These are phyloP conservation scores for Acanthamoeba royreba DNA, from an alignment of 208 protist genomes.

Conservation along the genomic window DNA sequence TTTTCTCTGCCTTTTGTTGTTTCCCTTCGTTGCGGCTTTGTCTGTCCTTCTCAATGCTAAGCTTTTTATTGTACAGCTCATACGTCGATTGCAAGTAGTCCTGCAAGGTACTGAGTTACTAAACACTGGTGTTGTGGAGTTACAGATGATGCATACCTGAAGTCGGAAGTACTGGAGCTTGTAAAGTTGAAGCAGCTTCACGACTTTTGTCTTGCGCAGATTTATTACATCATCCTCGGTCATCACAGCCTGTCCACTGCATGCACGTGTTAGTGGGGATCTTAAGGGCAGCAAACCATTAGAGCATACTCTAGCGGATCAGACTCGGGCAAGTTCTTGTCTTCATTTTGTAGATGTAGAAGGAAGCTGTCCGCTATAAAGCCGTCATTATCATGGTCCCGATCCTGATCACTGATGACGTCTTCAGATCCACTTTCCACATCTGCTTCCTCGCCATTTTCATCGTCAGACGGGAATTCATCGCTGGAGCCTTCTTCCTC, in stretches of 20 bases:
- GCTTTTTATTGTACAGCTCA: neutral
- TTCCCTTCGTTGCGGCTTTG: neutral
- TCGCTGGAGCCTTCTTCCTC: neutral
- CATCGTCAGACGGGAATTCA: conserved; percentile 16
- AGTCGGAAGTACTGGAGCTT: conserved; percentile 36
- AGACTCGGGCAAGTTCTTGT: neutral
- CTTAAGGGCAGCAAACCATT: neutral
- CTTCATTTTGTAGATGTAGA: neutral
- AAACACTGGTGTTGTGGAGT: neutral
- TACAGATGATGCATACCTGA: neutral
- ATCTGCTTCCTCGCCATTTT: neutral
- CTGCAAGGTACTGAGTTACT: neutral
- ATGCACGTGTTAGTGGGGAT: neutral
- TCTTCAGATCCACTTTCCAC: neutral
- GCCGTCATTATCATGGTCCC: neutral
- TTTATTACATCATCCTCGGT: neutral
- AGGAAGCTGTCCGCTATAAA: conserved; percentile 4
- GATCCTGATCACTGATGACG: neutral
- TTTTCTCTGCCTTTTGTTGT: neutral
- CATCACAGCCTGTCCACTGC: neutral
- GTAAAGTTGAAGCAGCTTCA: neutral
- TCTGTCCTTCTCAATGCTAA: neutral
- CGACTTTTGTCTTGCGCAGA: neutral
- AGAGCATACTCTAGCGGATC: neutral
- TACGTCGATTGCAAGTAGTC: conserved; percentile 12